A percentile compares a stretch with the other conserved stretches of the same genome.
phyloP scores from a whole-genome alignment of 257 asterid species.

The Nicotiana benthamiana region DNA sequence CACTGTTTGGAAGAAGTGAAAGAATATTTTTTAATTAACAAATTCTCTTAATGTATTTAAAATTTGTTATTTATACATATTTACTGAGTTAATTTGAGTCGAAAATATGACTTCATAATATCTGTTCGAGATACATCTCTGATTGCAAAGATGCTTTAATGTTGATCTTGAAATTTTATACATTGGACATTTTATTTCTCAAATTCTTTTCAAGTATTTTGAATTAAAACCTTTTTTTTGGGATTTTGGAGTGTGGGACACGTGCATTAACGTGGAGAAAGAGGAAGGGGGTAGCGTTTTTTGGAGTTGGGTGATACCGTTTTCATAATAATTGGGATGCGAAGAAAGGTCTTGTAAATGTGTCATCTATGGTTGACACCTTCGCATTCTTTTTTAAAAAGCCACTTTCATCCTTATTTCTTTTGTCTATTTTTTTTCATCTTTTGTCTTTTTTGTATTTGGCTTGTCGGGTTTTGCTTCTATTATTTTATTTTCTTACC shows the following conservation, averaged over 20 bases:
- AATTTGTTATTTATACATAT: too few species aligned
- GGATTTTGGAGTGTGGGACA: conserved; percentile 13
- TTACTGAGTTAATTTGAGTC: too few species aligned
- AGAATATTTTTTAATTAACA: too few species aligned
- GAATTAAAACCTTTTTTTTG: not conserved
- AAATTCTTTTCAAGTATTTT: not conserved
- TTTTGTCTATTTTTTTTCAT: not conserved
- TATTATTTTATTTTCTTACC: too few species aligned
- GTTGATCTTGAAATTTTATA: not conserved
- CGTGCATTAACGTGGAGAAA: conserved; percentile 41
- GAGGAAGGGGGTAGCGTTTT: not conserved
- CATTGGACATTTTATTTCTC: not conserved
- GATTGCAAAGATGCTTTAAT: not conserved
- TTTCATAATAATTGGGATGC: conserved; percentile 16
- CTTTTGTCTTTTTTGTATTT: conserved; percentile 5
- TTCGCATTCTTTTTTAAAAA: not conserved
- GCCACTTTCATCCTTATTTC: not conserved
- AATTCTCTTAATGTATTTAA: too few species aligned
- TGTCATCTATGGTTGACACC: conserved; percentile 28
- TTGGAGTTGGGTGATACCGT: conserved; percentile 31
- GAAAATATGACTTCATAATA: too few species aligned
- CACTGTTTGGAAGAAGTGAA: not conserved
- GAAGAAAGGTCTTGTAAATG: conserved; percentile 8
- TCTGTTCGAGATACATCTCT: too few species aligned
- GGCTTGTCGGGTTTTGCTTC: conserved; percentile 34